phyloP scores from a whole-genome alignment of 1,284 basidiomycete species.

The Phellinidium pouzarii region DNA sequence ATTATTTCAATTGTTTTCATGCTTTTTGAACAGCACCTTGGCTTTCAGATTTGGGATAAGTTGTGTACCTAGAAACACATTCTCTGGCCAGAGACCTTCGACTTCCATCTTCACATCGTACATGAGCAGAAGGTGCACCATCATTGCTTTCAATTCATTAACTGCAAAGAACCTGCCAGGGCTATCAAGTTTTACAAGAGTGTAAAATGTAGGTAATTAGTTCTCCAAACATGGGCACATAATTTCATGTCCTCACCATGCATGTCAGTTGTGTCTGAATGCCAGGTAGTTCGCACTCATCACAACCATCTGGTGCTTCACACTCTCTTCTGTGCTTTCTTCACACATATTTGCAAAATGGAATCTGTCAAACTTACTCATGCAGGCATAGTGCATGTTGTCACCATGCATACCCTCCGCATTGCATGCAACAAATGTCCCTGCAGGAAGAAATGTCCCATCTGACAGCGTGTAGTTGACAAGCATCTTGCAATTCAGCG shows the following conservation, averaged over 20 bases:
- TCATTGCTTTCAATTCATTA: constrained; percentile 39
- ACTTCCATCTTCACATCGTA: constrained; percentile 40
- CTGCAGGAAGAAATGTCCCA: constrained; percentile 35
- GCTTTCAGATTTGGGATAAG: constrained; percentile 20
- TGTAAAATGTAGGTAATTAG: not conserved
- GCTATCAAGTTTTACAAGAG: constrained; percentile 20
- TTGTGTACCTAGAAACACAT: constrained; percentile 8
- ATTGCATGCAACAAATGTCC: constrained; percentile 27
- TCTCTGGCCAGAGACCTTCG: constrained; percentile 26
- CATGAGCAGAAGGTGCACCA: constrained; percentile 36
- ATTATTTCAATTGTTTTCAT: too few species aligned
- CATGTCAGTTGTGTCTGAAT: constrained; percentile 29
- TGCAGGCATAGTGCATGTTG: constrained; percentile 23
- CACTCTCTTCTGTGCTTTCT: constrained; percentile 10
- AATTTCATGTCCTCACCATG: constrained; percentile 23
- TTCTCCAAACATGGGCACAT: not conserved
- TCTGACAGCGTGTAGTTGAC: constrained; percentile 36
- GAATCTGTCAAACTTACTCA: constrained; percentile 28
- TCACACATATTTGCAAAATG: constrained; percentile 35
- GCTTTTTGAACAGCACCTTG: constrained; percentile 20
- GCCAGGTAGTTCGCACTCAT: constrained; percentile 24
- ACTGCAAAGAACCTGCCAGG: constrained; percentile 44
- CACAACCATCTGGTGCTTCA: constrained; percentile 24
- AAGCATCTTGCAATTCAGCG: constrained; percentile 29
- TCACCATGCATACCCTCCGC: constrained; percentile 25